phyloP scores from a whole-genome alignment of 2,329 filamentous ascomycete genomes.

The Ophiostoma perfectum region DNA sequence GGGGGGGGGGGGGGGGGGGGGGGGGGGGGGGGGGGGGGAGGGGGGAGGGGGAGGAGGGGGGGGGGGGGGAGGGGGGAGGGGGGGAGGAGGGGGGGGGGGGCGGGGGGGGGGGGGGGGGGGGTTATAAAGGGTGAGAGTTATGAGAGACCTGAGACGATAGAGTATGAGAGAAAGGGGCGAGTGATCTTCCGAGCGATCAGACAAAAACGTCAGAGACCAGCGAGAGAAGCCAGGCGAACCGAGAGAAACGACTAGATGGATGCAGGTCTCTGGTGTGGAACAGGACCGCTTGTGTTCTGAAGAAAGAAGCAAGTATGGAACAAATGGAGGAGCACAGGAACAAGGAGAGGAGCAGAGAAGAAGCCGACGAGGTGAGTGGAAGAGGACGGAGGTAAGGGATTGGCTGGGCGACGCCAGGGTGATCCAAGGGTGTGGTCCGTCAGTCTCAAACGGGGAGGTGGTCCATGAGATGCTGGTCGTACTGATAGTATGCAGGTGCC shows the following conservation, averaged over 20 bases:
- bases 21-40: too few species aligned
- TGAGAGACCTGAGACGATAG: neutral
- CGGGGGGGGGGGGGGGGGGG: too few species aligned
- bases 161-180: neutral
- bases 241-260: constrained; percentile 4
- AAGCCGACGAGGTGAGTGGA: neutral
- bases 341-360: neutral
- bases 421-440: constrained; percentile 11
- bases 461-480: constrained; percentile 12
- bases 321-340: too few species aligned
- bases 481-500: neutral
- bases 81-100: too few species aligned
- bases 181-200: constrained; percentile 1
- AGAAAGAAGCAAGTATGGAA: constrained; percentile 8
- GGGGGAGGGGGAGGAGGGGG: too few species aligned
- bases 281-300: neutral
- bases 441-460: constrained; percentile 7
- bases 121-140: neutral
- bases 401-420: constrained; percentile 13
- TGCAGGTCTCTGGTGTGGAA: constrained; percentile 14
- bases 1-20: too few species aligned
- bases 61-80: too few species aligned
- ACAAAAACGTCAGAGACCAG: neutral
- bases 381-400: constrained; percentile 5
- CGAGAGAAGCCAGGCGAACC: constrained; percentile 9